Base-by-base conservation (phyloP, 2,329 filamentous ascomycete genomes). In the Aspergillus aculeatinus region DNA sequence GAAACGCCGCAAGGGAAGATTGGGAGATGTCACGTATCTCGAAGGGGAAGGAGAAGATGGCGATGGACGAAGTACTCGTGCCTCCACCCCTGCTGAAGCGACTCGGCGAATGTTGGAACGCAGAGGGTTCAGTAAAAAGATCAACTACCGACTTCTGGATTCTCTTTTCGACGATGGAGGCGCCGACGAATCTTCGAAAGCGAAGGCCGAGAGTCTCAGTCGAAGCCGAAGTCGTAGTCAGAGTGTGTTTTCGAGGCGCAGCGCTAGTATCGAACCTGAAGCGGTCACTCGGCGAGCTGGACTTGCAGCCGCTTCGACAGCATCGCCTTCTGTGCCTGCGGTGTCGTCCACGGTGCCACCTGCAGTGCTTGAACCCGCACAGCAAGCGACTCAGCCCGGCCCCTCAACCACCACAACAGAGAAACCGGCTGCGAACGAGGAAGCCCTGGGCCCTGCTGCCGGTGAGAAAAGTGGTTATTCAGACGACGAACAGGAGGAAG, bases 101-200 rank as follows among this genome's bases (percentile, higher is more conserved):
- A 88, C 88, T 14, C 81, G 85, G 62, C 83, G 85, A 58, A 88
- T 89, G 65, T 80, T 90, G 71, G 88, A 89, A 73, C 84, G 86
- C 58, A 81, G 88, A 50, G 84, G 84, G 0, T 89, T 87, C 76
- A 90, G 87, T 63, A 89, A 87, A 74, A 88, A 90, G 70, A 89
- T 92, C 71, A 91, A 92, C 67, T 92, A 91, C 57, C 73, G 72
- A 44, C 67, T 77, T 14, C 60, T 79, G 7, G 75, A 78, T 48
- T 71, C 73, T 2, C 60, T 79, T 5, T 79, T 77, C 59, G 76
- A 72, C 23, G 71, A 75, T n/a, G 76, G 77, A 50, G 71, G 66
- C 2, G 63, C 60, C 29, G 67, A 71, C 4, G 68, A 72, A 16
- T 51, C 62, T 4, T 65, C 68, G 31, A 73, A 70, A 39, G 62